These are phyloP conservation scores for Amaranthus cruentus DNA, from an alignment of 148 eudicot genomes.

Conservation along the genomic window DNA sequence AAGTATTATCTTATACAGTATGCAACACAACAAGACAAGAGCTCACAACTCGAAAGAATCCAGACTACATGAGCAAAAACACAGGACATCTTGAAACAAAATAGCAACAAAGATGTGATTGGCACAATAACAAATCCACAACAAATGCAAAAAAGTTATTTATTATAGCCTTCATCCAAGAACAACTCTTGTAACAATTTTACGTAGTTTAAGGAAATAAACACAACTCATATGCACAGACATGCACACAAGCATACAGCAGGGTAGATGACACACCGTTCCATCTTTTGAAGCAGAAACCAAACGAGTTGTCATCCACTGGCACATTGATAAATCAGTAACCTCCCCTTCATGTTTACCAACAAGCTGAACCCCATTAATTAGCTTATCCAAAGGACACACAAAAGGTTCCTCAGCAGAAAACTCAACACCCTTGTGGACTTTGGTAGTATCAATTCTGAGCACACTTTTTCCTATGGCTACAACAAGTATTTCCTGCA, in stretches of 20 bases:
- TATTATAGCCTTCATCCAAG: background rate
- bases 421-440: constrained; percentile 67
- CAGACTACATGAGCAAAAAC: background rate
- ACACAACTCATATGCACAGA: background rate
- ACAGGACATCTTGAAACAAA: background rate
- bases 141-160: background rate
- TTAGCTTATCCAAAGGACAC: constrained; percentile 64
- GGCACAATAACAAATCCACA: background rate
- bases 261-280: constrained; percentile 52
- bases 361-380: constrained; percentile 86
- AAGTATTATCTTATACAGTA: too few relatives aligned
- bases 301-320: constrained; percentile 98
- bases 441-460: constrained; percentile 79
- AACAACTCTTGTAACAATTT: background rate
- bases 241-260: constrained; percentile 2
- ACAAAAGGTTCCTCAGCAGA: constrained; percentile 77
- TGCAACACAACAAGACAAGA: too few relatives aligned
- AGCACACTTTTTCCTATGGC: constrained; percentile 70
- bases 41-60: too few relatives aligned
- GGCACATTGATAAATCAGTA: constrained; percentile 97
- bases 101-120: background rate
- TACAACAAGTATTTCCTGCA: constrained; percentile 87
- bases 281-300: constrained; percentile 96
- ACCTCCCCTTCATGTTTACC: constrained; percentile 96
- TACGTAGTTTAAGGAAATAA: background rate